These are phyloP conservation scores for Pythium monospermum DNA, from an alignment of 352 stramenopile genomes.

Conservation along the genomic window DNA sequence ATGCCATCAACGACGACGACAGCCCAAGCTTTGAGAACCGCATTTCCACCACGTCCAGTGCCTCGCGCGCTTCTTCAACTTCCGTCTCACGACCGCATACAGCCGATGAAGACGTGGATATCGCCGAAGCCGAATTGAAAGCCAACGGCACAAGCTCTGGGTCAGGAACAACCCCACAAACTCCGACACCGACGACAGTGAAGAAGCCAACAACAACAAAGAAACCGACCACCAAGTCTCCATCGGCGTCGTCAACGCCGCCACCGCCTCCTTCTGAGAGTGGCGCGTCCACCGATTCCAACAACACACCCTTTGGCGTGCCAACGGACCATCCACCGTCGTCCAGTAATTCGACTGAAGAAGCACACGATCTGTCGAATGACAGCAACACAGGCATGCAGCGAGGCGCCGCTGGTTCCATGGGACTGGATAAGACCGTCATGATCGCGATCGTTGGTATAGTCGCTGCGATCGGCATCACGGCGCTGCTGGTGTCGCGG, in stretches of 20 bases:
- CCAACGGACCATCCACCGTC: no score
- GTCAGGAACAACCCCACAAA: background rate
- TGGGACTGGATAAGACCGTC: slow-evolving; percentile 36
- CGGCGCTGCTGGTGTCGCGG: slow-evolving; percentile 50
- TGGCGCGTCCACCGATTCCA: no score
- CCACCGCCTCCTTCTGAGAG: background rate
- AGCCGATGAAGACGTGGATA: slow-evolving; percentile 18
- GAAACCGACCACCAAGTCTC: background rate
- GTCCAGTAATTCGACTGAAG: no score
- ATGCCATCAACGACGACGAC: no score
- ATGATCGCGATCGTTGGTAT: slow-evolving; percentile 54
- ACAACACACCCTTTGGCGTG: no score
- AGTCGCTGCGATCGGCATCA: slow-evolving; percentile 41
- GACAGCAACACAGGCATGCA: slow-evolving; percentile 14
- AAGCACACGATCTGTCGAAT: slow-evolving; percentile 6
- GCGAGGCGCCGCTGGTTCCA: background rate
- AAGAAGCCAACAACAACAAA: background rate
- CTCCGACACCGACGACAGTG: background rate
- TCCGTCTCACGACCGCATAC: slow-evolving; percentile 4
- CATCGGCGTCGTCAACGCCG: background rate
- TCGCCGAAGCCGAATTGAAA: slow-evolving; percentile 7
- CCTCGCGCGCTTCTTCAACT: no score
- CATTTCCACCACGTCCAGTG: no score
- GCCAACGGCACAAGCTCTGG: background rate
- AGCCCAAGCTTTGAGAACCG: no score